phyloP scores from a whole-genome alignment of 2,329 filamentous ascomycete genomes.

The Lachnellula cervina region DNA sequence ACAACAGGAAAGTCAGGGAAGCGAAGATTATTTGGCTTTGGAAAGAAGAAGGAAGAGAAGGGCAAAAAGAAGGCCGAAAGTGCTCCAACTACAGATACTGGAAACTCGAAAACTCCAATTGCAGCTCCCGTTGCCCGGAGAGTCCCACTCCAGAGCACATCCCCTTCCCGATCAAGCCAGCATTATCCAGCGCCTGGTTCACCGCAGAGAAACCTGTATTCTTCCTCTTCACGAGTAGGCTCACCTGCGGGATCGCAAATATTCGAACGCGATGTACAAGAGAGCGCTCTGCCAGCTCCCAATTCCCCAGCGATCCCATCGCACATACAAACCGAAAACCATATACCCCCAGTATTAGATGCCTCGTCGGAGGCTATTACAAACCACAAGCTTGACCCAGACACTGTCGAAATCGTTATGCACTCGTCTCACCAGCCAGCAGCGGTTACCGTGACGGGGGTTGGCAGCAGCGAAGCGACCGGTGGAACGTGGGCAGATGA shows the following conservation, averaged over 20 bases:
- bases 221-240: conserved; percentile 67
- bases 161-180: conserved; percentile 39
- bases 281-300: conserved; percentile 61
- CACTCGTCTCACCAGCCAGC: conserved; percentile 80
- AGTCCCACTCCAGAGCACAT: conserved; percentile 37
- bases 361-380: conserved; percentile 91
- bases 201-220: conserved; percentile 60
- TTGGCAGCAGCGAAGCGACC: conserved; percentile 34
- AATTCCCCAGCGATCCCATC: conserved; percentile 82
- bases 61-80: conserved; percentile 34
- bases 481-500: conserved; percentile 34
- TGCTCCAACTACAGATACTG: conserved; percentile 13
- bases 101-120: conserved; percentile 21
- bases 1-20: conserved; percentile 42
- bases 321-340: conserved; percentile 90
- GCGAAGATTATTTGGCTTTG: conserved; percentile 55
- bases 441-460: conserved; percentile 58
- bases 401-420: conserved; percentile 88
- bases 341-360: conserved; percentile 86
- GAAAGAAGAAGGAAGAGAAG: conserved; percentile 55
- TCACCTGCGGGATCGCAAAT: conserved; percentile 78
- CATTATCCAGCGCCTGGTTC: conserved; percentile 43
- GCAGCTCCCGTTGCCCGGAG: conserved; percentile 24
- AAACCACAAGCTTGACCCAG: conserved; percentile 75
- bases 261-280: conserved; percentile 93